Evolutionary conservation across 768 basidiomycete species (phyloP).

Genomic region (Arthromyces matolae): DNA sequence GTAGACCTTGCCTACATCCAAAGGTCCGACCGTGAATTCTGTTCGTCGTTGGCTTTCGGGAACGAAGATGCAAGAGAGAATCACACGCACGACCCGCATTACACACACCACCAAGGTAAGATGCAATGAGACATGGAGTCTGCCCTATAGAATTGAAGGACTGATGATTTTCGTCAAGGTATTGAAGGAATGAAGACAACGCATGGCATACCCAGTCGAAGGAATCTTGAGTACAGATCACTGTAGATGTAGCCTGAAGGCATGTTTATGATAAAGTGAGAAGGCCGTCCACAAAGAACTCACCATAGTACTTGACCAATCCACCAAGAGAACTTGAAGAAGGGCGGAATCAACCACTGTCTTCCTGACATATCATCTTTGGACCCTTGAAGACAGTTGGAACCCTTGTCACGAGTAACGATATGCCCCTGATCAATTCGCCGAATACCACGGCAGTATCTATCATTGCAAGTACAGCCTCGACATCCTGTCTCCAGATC

Average conservation of each 20-base stretch:
- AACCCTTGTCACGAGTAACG: background rate
- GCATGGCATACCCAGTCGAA: slow-evolving; percentile 8
- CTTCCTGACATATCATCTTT: too few relatives aligned
- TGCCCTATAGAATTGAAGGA: slow-evolving; percentile 35
- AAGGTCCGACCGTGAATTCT: slow-evolving; percentile 35
- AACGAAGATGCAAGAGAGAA: background rate
- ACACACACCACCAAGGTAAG: slow-evolving; percentile 40
- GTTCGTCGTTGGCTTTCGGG: background rate
- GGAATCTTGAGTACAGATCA: slow-evolving; percentile 11
- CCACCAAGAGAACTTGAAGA: background rate
- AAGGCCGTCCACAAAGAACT: background rate
- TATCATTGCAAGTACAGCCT: background rate
- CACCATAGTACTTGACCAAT: slow-evolving; percentile 9
- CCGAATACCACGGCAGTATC: slow-evolving; percentile 5
- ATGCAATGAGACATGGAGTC: slow-evolving; percentile 43
- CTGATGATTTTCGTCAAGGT: slow-evolving; percentile 15
- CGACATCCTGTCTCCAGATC: background rate
- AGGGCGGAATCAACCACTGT: background rate
- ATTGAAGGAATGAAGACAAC: background rate
- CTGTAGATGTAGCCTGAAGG: slow-evolving; percentile 17
- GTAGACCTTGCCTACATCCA: slow-evolving; percentile 29
- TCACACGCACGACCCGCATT: slow-evolving; percentile 29
- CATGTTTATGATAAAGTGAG: background rate
- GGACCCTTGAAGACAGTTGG: too few relatives aligned
- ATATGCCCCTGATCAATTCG: slow-evolving; percentile 6